A percentile compares a stretch with the other conserved stretches of the same genome.
phyloP scores from a whole-genome alignment of 305 asterid genomes.

The Coffea humblotiana region DNA sequence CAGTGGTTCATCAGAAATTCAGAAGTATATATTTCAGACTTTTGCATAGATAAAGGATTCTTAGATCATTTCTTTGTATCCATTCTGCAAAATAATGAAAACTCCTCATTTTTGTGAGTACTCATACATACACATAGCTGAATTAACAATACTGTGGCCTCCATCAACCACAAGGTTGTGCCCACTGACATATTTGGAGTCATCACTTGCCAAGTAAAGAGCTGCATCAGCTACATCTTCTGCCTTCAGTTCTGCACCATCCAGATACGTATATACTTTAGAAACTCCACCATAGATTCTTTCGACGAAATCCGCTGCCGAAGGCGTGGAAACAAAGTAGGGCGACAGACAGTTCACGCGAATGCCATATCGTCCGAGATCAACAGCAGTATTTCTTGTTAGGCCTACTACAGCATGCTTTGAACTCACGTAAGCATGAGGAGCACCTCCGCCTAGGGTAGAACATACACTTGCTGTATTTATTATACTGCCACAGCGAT shows the following conservation, averaged over 20 bases:
- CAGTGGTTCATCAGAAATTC: too few species aligned
- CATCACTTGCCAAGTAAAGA: constrained; percentile 28
- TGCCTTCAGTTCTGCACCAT: constrained; percentile 12
- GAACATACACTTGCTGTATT: constrained; percentile 11
- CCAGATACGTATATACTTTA: constrained; percentile 10
- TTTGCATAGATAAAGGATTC: too few species aligned
- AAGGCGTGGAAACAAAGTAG: not conserved
- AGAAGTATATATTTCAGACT: too few species aligned
- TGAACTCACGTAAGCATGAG: constrained; percentile 23
- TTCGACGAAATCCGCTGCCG: not conserved
- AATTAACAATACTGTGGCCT: constrained; percentile 24
- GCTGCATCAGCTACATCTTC: constrained; percentile 29
- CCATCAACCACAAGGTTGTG: constrained; percentile 30
- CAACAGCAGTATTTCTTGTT: constrained; percentile 14
- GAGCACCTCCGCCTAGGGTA: not conserved
- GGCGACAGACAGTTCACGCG: constrained; percentile 32
- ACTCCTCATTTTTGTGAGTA: constrained; percentile 2
- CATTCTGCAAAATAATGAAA: not conserved
- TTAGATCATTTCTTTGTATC: too few species aligned
- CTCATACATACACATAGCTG: constrained; percentile 7
- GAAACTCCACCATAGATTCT: not conserved
- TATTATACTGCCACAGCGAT: constrained; percentile 17
- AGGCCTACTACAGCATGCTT: constrained; percentile 27
- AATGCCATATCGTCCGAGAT: constrained; percentile 25
- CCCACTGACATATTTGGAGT: constrained; percentile 27